Conservation (phyloP, 2,329 filamentous ascomycete species). For the Capronia coronata region DNA sequence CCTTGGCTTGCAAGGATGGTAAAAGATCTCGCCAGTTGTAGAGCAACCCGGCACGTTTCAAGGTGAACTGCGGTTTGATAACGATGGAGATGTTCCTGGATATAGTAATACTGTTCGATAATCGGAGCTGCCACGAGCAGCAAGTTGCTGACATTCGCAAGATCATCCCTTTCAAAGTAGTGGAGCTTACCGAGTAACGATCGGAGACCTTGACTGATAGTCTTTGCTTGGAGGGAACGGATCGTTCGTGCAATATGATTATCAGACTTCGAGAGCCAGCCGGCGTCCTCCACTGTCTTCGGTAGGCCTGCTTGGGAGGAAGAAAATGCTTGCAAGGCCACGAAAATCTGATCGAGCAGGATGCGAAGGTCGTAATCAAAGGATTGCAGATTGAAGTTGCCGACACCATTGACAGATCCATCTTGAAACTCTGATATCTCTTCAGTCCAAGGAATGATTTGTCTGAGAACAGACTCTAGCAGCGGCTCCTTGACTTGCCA, state of each 20-base stretch:
- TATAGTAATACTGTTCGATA: constrained; percentile 62
- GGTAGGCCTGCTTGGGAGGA: constrained; percentile 52
- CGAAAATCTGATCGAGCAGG: constrained; percentile 68
- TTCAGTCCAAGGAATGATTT: constrained; percentile 60
- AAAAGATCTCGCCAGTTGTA: constrained; percentile 70
- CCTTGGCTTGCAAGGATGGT: constrained; percentile 72
- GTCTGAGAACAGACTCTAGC: constrained; percentile 58
- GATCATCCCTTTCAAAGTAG: constrained; percentile 40
- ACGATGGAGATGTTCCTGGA: constrained; percentile 53
- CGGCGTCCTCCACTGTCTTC: constrained; percentile 52
- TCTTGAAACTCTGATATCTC: constrained; percentile 28
- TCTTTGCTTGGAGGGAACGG: constrained; percentile 53
- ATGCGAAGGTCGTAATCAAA: constrained; percentile 56
- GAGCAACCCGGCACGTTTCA: constrained; percentile 65
- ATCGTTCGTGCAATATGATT: constrained; percentile 50
- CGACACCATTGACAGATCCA: constrained; percentile 17
- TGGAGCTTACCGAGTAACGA: constrained; percentile 44
- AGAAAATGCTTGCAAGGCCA: constrained; percentile 68
- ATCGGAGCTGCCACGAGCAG: constrained; percentile 63
- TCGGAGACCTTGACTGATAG: constrained; percentile 46
- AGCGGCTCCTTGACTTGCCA: constrained; percentile 49
- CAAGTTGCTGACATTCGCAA: constrained; percentile 42
- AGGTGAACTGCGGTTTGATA: constrained; percentile 60
- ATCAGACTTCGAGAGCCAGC: constrained; percentile 57
- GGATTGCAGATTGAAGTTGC: constrained; percentile 33